Evolutionary conservation across 225 moss, liverwort and hornwort species (phyloP), one percentile per base, ranked within the genome.

Genomic region (Asterella californica): DNA sequence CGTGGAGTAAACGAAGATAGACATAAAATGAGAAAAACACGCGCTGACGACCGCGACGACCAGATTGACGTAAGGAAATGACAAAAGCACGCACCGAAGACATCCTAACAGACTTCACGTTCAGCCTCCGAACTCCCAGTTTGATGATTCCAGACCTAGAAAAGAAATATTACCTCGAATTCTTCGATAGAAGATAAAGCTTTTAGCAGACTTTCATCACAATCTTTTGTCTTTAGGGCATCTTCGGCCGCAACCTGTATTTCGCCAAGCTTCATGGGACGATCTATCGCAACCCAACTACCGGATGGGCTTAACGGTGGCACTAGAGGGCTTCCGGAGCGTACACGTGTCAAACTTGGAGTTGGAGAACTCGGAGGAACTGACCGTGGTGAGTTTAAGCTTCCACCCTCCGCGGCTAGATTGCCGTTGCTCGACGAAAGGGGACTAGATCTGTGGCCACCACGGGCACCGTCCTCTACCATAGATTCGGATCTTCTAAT

Each of bases 161-260:
- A 9, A 38, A 48, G 3, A 70, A 45, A 38, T 0, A 37, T 36
- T 83, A 96, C 96, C 89, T 99, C 99, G 82, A 95, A 99, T 29
- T 84, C 92, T 74, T 92, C 90, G 75, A 76, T 78, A 71, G 99
- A 99, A 78, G 99, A 92, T 42, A 99, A 87, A 53, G 95, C 91
- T 83, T 84, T 92, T 50, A 88, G 90, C 48, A 99, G 80, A 72
- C 79, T 85, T 75, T 92, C 90, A 86, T 95, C 93, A 67, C 84
- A 89, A 55, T 87, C 79, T 64, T 85, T 92, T 46, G 88, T 88
- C 79, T 95, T 83, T 59, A 99, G 83, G 81, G 99, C 99, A 88
- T 93, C 90, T 76, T 99, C 99, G 73, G 99, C 95, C 78, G 99
- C 99, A 79, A 91, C 91, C 88, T 95, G 94, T 82, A 99, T 90